A percentile compares a stretch with the other conserved stretches of the same genome.
Evolutionary conservation across 192 early-diverging fungal species (phyloP).

Genomic region (Dissophora globulifera): DNA sequence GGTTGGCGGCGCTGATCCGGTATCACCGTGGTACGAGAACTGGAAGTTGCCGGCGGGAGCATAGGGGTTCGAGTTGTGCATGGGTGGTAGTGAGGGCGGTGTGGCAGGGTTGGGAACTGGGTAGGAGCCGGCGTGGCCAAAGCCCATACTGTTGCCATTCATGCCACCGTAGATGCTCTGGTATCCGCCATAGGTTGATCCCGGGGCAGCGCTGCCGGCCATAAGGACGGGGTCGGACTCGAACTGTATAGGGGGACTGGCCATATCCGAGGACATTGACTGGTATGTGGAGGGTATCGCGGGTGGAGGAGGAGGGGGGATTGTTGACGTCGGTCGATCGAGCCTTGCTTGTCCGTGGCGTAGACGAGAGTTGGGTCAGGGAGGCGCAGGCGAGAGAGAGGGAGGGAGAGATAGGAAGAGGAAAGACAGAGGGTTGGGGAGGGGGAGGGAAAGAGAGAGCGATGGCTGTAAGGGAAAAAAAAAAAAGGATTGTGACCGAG

Average conservation of each 20-base stretch:
- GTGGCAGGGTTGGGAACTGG: slow-evolving; percentile 25
- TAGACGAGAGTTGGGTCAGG: background rate
- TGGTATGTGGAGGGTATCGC: slow-evolving; percentile 8
- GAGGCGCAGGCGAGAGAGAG: slow-evolving; percentile 5
- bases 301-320: no score
- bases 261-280: slow-evolving; percentile 50
- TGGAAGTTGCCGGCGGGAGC: slow-evolving; percentile 25
- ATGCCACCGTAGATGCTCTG: slow-evolving; percentile 35
- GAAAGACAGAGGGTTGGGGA: slow-evolving; percentile 6
- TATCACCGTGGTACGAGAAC: slow-evolving; percentile 33
- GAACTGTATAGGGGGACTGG: slow-evolving; percentile 50
- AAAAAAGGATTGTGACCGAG: background rate
- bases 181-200: slow-evolving; percentile 35
- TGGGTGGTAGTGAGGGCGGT: slow-evolving; percentile 35
- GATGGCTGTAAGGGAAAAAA: background rate
- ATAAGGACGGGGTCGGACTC: slow-evolving; percentile 41
- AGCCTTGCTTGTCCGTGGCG: slow-evolving; percentile 1
- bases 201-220: slow-evolving; percentile 22
- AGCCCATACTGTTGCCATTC: slow-evolving; percentile 22
- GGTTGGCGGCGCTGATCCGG: slow-evolving; percentile 25
- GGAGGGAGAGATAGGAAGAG: background rate
- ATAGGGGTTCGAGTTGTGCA: slow-evolving; percentile 27
- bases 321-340: no score
- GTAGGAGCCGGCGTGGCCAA: slow-evolving; percentile 27
- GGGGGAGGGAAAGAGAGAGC: slow-evolving; percentile 3